These are phyloP conservation scores for Leccinellum luteum DNA, from an alignment of 768 basidiomycete species.

Conservation along the genomic window DNA sequence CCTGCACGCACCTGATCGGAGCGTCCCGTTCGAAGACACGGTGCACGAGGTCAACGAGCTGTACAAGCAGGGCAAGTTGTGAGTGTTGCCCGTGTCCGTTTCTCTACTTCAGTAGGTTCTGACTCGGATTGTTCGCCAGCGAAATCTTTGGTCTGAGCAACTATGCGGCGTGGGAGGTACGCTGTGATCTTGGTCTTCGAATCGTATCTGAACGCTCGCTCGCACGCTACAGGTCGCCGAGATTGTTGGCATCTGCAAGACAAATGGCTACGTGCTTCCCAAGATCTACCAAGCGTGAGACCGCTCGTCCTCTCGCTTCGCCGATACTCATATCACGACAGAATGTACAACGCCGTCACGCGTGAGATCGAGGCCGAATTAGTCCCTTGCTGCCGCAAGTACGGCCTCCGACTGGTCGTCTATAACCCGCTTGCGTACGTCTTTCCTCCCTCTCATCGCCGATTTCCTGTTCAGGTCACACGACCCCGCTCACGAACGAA, in stretches of 20 bases:
- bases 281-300: conserved; percentile 53
- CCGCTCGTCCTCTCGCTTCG: background rate
- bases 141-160: conserved; percentile 66
- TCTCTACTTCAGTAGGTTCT: background rate
- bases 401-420: conserved; percentile 52
- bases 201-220: background rate
- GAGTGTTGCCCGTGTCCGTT: conserved; percentile 7
- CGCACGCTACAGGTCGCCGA: conserved; percentile 46
- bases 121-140: conserved; percentile 22
- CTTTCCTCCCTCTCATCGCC: background rate
- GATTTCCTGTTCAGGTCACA: background rate
- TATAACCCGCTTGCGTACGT: conserved; percentile 54
- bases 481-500: background rate
- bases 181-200: background rate
- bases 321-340: background rate
- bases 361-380: conserved; percentile 49
- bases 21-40: conserved; percentile 55
- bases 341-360: conserved; percentile 50
- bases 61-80: conserved; percentile 58
- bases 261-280: conserved; percentile 52
- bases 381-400: conserved; percentile 57
- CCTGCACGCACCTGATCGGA: conserved; percentile 59
- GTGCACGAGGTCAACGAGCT: conserved; percentile 52
- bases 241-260: conserved; percentile 54
- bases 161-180: conserved; percentile 53